A percentile compares a stretch with the other conserved stretches of the same genome.
Conservation (phyloP, 768 basidiomycete genomes). For the Tylopilus vinaceipallidus region DNA sequence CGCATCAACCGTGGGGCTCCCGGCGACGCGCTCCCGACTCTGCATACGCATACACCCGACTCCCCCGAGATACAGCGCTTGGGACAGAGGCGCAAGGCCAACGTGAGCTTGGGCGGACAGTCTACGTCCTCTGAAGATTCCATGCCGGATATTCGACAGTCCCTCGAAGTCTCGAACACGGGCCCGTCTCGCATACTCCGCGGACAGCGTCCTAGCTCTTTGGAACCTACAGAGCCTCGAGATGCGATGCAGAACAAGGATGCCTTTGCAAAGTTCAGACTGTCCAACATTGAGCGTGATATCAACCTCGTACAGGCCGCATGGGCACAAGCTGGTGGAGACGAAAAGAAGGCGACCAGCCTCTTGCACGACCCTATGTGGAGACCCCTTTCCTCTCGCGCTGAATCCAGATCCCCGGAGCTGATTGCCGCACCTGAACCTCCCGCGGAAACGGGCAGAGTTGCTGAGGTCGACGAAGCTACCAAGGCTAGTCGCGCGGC, state of each 20-base stretch:
- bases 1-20: constrained; percentile 55
- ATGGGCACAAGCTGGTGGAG: constrained; percentile 60
- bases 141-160: constrained; percentile 44
- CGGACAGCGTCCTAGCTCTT: constrained; percentile 37
- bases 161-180: constrained; percentile 43
- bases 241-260: constrained; percentile 20
- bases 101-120: constrained; percentile 37
- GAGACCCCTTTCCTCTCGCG: constrained; percentile 36
- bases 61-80: constrained; percentile 60
- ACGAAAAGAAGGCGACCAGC: constrained; percentile 57
- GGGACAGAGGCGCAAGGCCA: constrained; percentile 45
- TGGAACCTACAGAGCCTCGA: constrained; percentile 31
- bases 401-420: constrained; percentile 18
- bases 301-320: constrained; percentile 52
- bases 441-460: constrained; percentile 49
- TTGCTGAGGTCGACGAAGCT: constrained; percentile 74
- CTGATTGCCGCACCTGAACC: constrained; percentile 17
- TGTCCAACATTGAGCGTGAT: constrained; percentile 53
- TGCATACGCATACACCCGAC: constrained; percentile 33
- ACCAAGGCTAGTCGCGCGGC: constrained; percentile 63
- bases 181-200: constrained; percentile 50
- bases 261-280: constrained; percentile 54
- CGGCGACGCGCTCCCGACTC: constrained; percentile 31
- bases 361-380: constrained; percentile 58
- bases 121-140: constrained; percentile 74